Evolutionary conservation across 2,329 filamentous ascomycete genomes (phyloP), one percentile per base, ranked within the genome.

Genomic region (Fusarium mangiferae): DNA sequence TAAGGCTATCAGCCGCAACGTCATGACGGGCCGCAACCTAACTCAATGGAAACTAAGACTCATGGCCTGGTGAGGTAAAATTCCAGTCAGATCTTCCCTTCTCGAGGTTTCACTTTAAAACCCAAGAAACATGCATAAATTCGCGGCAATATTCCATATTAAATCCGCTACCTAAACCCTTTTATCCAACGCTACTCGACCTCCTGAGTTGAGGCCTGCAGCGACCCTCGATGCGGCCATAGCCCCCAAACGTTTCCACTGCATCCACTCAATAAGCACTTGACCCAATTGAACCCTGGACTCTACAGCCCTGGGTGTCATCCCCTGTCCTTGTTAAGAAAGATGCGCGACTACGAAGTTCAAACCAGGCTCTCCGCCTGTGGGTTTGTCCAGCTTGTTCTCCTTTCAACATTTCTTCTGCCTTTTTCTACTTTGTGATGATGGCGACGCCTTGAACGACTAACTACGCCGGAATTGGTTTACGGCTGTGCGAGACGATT

Each of bases 351-450:
- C 42, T 45, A 61, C 49, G 56, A 61, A 58, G 62, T 52, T 69
- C 68, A 60, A 75, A 66, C 60, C 51, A 75, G 72, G 72, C 72
- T 74, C 72, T 74, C 51, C 17, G 41, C 38, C 39, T 65, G 59
- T 57, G 54, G 33, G 36, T 41, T 68, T 48, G 36, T 26, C 30
- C 57, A 58, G 30, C 35, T 55, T 45, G 36, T 46, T 41, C 48
- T 56, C 54, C 57, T 49, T 44, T 62, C 48, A 58, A 46, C 33
- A n/a, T 26, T 57, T 48, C 45, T 55, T 61, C 17, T 35, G 57
- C 26, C n/a, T 20, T 44, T 57, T 52, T 30, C 44, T 55, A 35
- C 36, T 7, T 48, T 24, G 4, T 6, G 28, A 75, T 18, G n/a
- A 74, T 74, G 72, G 15, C 56, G 39, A 52, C 38, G 39, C 45